Evolutionary conservation across 139 green algal genomes (phyloP).

Genomic region (Tetraselmis chui): DNA sequence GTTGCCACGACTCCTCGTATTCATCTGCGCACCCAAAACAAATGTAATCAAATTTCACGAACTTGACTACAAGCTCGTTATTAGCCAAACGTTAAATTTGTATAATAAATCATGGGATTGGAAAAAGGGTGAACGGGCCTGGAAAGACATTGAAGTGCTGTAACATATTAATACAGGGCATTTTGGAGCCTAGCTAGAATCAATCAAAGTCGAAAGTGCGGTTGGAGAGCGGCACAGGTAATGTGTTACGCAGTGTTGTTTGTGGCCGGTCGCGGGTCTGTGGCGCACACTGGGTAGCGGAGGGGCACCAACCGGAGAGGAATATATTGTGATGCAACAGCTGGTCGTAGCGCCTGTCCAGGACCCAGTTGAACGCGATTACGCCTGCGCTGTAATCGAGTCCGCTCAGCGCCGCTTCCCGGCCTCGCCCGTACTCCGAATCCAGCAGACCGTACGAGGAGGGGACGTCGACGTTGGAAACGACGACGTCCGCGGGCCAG

Average conservation of each 20-base stretch:
- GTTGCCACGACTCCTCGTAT: conserved; percentile 42
- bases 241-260: too few species aligned
- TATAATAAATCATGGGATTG: too few species aligned
- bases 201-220: too few species aligned
- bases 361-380: conserved; percentile 68
- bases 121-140: too few species aligned
- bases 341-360: conserved; percentile 26
- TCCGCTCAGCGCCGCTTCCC: conserved; percentile 14
- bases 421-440: conserved; percentile 6
- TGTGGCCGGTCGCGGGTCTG: neutral
- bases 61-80: too few species aligned
- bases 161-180: too few species aligned
- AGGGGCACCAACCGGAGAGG: conserved; percentile 44
- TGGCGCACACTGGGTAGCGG: neutral
- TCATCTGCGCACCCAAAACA: conserved; percentile 21
- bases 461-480: conserved; percentile 59
- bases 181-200: too few species aligned
- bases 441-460: conserved; percentile 45
- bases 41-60: too few species aligned
- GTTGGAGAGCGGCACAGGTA: too few species aligned
- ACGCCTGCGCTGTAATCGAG: conserved; percentile 65
- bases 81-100: too few species aligned
- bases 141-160: too few species aligned
- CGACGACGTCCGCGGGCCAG: conserved; percentile 54
- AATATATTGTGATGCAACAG: conserved; percentile 86